Evolutionary conservation across 192 early-diverging fungal genomes (phyloP).

Genomic region (Lobosporangium transversale): DNA sequence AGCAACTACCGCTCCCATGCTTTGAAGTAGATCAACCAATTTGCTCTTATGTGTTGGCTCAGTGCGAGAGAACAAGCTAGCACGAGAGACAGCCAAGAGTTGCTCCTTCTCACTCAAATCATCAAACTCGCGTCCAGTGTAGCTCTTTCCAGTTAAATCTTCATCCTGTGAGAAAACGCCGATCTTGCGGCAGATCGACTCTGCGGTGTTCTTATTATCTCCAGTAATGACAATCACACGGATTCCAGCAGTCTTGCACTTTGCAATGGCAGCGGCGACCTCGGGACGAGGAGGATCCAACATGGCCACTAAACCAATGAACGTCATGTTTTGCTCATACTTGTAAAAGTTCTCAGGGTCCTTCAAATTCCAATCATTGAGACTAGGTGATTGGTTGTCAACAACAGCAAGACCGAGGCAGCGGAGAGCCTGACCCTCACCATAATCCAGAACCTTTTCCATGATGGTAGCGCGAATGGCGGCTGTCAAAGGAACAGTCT

Average conservation of each 20-base stretch:
- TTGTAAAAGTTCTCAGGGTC: conserved; percentile 72
- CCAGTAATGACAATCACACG: conserved; percentile 98
- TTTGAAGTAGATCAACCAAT: conserved; percentile 92
- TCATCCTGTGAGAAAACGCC: conserved; percentile 85
- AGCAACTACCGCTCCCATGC: conserved; percentile 83
- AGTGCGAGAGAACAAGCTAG: conserved; percentile 91
- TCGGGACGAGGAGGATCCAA: conserved; percentile 97
- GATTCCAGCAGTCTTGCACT: conserved; percentile 95
- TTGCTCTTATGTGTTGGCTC: conserved; percentile 96
- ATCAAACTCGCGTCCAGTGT: conserved; percentile 97
- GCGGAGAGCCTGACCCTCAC: conserved; percentile 80
- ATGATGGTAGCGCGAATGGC: conserved; percentile 68
- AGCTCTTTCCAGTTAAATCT: conserved; percentile 71
- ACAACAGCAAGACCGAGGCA: conserved; percentile 92
- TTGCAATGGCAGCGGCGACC: conserved; percentile 81
- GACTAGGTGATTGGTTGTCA: conserved; percentile 68
- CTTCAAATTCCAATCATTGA: conserved; percentile 58
- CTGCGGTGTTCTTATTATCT: conserved; percentile 97
- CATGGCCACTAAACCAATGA: conserved; percentile 96
- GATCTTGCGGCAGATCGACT: conserved; percentile 94
- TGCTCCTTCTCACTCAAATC: conserved; percentile 80
- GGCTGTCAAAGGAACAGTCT: conserved; percentile 71
- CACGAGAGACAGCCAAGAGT: conserved; percentile 72
- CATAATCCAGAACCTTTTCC: conserved; percentile 77
- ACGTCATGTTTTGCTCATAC: conserved; percentile 89